Conservation (phyloP, 2,329 filamentous ascomycete genomes). For the Aspergillus pseudonomiae region DNA sequence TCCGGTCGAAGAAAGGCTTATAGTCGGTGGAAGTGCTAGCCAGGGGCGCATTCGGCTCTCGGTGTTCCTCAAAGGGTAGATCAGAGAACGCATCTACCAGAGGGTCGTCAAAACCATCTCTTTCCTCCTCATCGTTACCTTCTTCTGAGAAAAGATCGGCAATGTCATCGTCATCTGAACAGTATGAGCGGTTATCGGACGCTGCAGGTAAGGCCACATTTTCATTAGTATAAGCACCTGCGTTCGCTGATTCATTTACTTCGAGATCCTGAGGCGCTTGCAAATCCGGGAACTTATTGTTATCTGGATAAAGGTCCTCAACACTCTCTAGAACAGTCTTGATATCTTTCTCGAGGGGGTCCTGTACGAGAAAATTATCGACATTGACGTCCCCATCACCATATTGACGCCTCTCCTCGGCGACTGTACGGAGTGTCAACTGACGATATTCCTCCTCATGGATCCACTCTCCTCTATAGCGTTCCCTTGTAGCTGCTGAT, state of each 20-base stretch:
- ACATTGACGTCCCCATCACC: constrained; percentile 57
- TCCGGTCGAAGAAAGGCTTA: background rate
- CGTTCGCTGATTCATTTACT: constrained; percentile 15
- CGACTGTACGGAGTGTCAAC: constrained; percentile 65
- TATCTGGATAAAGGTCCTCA: constrained; percentile 79
- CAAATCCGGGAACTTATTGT: constrained; percentile 46
- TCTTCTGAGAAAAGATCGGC: constrained; percentile 27
- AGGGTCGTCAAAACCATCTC: constrained; percentile 14
- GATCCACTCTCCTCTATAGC: constrained; percentile 80
- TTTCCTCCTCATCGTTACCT: constrained; percentile 18
- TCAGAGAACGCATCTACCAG: constrained; percentile 30
- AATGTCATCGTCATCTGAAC: constrained; percentile 47
- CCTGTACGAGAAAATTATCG: constrained; percentile 64
- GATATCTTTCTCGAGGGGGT: constrained; percentile 61
- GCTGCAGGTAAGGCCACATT: constrained; percentile 56
- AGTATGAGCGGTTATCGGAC: constrained; percentile 43
- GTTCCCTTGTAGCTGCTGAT: constrained; percentile 77
- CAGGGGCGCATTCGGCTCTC: background rate
- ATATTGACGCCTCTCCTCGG: constrained; percentile 61
- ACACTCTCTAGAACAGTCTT: constrained; percentile 81
- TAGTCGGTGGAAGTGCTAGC: background rate
- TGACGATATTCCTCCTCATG: constrained; percentile 83
- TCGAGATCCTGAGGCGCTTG: constrained; percentile 19
- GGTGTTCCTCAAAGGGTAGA: constrained; percentile 21
- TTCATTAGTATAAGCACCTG: constrained; percentile 65